phyloP scores from a whole-genome alignment of 371 early-diverging fungal genomes.

The Dichotomocladium elegans region DNA sequence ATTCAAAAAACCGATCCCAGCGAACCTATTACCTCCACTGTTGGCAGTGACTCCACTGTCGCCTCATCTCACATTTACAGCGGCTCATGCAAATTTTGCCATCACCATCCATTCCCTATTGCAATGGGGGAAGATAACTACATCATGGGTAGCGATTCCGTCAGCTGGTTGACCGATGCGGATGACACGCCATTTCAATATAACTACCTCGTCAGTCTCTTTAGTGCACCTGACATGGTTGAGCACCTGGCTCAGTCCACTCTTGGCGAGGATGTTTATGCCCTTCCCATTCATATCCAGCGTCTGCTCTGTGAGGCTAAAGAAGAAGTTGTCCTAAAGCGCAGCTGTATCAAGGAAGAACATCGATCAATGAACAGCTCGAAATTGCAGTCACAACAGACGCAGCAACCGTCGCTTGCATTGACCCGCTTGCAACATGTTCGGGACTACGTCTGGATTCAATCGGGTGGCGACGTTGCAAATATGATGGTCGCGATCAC shows the following conservation, averaged over 20 bases:
- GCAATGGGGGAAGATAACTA: no score
- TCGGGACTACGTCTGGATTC: conserved; percentile 17
- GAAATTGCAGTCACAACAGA: no score
- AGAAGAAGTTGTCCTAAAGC: conserved; percentile 23
- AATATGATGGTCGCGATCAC: conserved; percentile 21
- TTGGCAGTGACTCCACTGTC: no score
- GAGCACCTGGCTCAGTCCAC: conserved; percentile 14
- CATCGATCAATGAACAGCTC: no score
- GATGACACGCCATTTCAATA: conserved; percentile 16
- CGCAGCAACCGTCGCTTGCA: neutral
- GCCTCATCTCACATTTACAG: no score
- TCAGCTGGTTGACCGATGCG: no score
- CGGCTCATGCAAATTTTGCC: no score
- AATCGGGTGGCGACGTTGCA: conserved; percentile 26
- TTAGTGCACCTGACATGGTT: conserved; percentile 19
- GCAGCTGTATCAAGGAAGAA: conserved; percentile 1
- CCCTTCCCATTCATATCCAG: conserved; percentile 24
- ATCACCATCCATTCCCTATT: no score
- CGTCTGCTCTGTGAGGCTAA: conserved; percentile 26
- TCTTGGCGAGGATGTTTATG: conserved; percentile 22
- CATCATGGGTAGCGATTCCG: no score
- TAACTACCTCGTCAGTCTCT: conserved; percentile 18
- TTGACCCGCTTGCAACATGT: conserved; percentile 17
- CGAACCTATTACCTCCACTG: no score
- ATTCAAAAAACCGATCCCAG: no score